phyloP scores from a whole-genome alignment of 805 yeast genomes.

The Kodamaea kaohsiungensis region DNA sequence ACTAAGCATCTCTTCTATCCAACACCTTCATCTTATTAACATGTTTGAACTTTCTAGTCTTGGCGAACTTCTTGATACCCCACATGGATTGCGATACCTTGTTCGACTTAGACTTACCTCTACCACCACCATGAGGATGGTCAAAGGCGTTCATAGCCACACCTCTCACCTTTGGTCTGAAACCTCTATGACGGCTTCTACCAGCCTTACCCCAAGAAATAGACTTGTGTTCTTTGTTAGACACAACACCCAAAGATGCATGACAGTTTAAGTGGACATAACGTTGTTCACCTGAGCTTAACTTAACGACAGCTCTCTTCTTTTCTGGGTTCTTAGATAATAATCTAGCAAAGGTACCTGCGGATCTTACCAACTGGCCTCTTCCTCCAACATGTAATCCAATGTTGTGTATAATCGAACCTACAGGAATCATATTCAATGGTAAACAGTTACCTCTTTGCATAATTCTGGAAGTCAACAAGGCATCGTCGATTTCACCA shows the following conservation, averaged over 20 bases:
- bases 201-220: conserved; percentile 95
- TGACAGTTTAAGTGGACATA: conserved; percentile 82
- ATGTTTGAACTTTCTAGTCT: conserved; percentile 90
- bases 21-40: conserved; percentile 81
- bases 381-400: conserved; percentile 72
- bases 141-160: conserved; percentile 96
- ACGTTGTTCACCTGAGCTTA: conserved; percentile 93
- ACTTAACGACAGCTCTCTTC: conserved; percentile 71
- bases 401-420: conserved; percentile 84
- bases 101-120: conserved; percentile 98
- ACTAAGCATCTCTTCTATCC: conserved; percentile 68
- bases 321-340: conserved; percentile 74
- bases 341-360: conserved; percentile 91
- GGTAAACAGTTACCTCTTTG: conserved; percentile 96
- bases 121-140: conserved; percentile 99
- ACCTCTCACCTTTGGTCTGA: conserved; percentile 96
- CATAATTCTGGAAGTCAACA: conserved; percentile 80
- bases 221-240: conserved; percentile 90
- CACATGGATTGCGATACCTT: conserved; percentile 93
- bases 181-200: conserved; percentile 86
- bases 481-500: conserved; percentile 89
- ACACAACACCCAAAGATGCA: conserved; percentile 91
- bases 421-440: conserved; percentile 88
- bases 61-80: conserved; percentile 94
- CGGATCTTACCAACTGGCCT: conserved; percentile 89